Percentiles rank a stretch among this genome's conserved stretches.
Conservation (phyloP, 768 basidiomycete species). For the Pleurotus tuoliensis region DNA sequence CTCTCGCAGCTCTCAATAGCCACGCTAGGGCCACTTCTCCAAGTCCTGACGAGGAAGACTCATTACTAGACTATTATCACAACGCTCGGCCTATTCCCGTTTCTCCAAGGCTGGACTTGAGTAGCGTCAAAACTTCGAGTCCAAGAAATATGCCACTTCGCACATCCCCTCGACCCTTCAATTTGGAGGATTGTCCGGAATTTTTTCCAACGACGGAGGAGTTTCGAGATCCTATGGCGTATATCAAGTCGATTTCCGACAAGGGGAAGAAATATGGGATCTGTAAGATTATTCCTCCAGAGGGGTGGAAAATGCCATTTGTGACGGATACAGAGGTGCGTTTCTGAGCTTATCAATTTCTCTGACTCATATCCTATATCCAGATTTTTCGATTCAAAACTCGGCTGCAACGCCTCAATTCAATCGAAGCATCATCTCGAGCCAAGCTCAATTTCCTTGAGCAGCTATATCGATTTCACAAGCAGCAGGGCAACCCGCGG, state of each 20-base stretch:
- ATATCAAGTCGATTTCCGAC: constrained; percentile 78
- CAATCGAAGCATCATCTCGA: constrained; percentile 94
- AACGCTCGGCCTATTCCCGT: constrained; percentile 59
- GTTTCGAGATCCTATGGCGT: constrained; percentile 91
- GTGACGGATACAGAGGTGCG: constrained; percentile 90
- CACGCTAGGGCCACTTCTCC: constrained; percentile 56
- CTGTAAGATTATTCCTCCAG: constrained; percentile 93
- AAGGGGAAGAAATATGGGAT: constrained; percentile 78
- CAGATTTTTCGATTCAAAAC: constrained; percentile 95
- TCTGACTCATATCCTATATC: neutral
- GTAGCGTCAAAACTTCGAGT: constrained; percentile 64
- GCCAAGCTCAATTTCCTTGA: constrained; percentile 97
- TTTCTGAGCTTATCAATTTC: constrained; percentile 15
- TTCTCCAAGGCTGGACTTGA: constrained; percentile 59
- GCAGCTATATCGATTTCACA: constrained; percentile 94
- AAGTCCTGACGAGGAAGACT: constrained; percentile 48
- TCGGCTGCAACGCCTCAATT: constrained; percentile 89
- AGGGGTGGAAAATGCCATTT: constrained; percentile 94
- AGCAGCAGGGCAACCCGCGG: constrained; percentile 88
- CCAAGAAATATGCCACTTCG: constrained; percentile 36
- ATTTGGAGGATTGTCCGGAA: constrained; percentile 82
- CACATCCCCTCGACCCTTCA: constrained; percentile 69
- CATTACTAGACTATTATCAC: constrained; percentile 45
- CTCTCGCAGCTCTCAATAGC: constrained; percentile 71
- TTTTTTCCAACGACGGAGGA: constrained; percentile 89